phyloP scores from a whole-genome alignment of 495 filamentous ascomycete genomes.

The Talaromyces trachyspermus region DNA sequence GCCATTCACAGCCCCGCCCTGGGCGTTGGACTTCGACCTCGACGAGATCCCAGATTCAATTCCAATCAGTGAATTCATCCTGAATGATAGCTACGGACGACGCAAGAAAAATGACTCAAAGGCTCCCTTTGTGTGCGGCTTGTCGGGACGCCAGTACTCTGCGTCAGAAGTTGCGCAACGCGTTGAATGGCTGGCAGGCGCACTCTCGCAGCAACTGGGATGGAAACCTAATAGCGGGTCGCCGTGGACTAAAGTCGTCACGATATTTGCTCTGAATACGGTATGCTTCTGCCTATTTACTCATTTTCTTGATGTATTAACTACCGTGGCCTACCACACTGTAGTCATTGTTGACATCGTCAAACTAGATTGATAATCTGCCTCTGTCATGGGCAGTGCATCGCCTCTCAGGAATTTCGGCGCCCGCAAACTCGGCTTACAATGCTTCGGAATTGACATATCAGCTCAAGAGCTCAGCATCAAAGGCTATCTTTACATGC shows the following conservation, averaged over 20 bases:
- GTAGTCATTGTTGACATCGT: constrained; percentile 64
- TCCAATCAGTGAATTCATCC: constrained; percentile 71
- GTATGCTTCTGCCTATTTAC: too few species aligned
- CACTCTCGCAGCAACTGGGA: constrained; percentile 61
- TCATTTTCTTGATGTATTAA: too few species aligned
- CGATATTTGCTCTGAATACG: constrained; percentile 70
- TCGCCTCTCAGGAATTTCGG: constrained; percentile 63
- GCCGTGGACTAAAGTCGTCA: constrained; percentile 80
- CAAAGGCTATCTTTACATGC: constrained; percentile 75
- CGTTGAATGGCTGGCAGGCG: constrained; percentile 59
- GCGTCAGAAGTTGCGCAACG: constrained; percentile 56
- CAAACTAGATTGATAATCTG: too few species aligned
- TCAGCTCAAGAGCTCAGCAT: constrained; percentile 67
- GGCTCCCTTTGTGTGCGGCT: constrained; percentile 74
- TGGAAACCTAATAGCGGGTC: constrained; percentile 68
- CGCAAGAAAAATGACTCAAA: constrained; percentile 53
- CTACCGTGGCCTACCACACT: constrained; percentile 73
- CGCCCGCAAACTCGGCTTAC: constrained; percentile 79
- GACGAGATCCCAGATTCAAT: constrained; percentile 67
- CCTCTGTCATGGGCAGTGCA: constrained; percentile 83
- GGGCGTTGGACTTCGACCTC: too few species aligned
- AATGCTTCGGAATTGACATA: constrained; percentile 65
- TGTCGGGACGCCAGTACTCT: constrained; percentile 66
- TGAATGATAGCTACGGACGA: constrained; percentile 65
- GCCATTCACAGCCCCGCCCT: too few species aligned